Evolutionary conservation across 2,329 filamentous ascomycete genomes (phyloP), one percentile per base, ranked within the genome.

Genomic region (Macrophomina pseudophaseolina): DNA sequence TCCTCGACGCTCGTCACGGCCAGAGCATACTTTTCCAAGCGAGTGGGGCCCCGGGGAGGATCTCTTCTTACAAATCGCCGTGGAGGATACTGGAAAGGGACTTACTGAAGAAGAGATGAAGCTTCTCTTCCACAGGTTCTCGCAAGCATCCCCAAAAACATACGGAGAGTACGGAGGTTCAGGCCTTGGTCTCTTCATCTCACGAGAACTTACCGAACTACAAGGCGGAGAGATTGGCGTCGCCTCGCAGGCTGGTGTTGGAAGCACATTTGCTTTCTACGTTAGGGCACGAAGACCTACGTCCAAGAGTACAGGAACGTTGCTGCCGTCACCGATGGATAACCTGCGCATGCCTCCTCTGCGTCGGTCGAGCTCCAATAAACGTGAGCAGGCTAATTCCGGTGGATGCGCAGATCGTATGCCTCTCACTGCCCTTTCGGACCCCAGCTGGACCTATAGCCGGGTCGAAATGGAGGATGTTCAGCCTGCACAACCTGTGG

Each of bases 151-250:
- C 11, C 69, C 69, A 18, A 69, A 69, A 32, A 72, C 71, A 5
- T 68, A 72, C 28, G 67, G 72, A 32, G 71, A 76, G 12, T 78
- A 78, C 33, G 76, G 76, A 71, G 78, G 77, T 5, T 77, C 75
- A n/a, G 77, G 77, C 0, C 70, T 79, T 1, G 77, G 77, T 1
- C 71, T 78, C 6, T 78, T 77, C 68, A 78, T 78, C 53, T 78
- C 75, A 0, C 70, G 74, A 8, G 72, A 75, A 65, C 72, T 78
- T 2, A 71, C 54, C 23, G 75, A 76, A 64, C 70, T 77, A 1
- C 76, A 78, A 44, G 76, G 76, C 9, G 76, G 76, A 5, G 71
- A 74, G 28, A 77, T 78, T 23, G 76, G 76, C 7, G 74, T 76
- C 16, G 70, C 71, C 1, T 78, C 76, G 0, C 66, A 72, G 64